These are phyloP conservation scores for Malassezia restricta DNA, from an alignment of 1,284 basidiomycete species.

Conservation along the genomic window DNA sequence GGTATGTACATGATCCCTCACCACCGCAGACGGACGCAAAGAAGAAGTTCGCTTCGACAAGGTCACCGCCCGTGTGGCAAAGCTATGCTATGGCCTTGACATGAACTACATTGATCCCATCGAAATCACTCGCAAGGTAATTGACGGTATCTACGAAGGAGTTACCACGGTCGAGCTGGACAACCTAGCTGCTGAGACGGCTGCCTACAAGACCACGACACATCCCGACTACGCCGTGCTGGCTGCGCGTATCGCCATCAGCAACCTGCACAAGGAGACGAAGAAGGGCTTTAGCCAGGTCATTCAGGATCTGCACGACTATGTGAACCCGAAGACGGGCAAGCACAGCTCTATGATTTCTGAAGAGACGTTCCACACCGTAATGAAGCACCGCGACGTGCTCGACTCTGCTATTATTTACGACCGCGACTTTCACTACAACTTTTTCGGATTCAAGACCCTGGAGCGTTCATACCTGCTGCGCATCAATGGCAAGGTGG, in stretches of 20 bases:
- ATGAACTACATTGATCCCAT: conserved; percentile 84
- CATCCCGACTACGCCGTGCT: conserved; percentile 97
- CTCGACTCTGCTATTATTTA: conserved; percentile 95
- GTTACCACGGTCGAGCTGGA: conserved; percentile 96
- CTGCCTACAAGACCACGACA: conserved; percentile 82
- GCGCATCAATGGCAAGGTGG: conserved; percentile 82
- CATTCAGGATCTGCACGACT: conserved; percentile 77
- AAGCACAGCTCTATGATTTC: conserved; percentile 77
- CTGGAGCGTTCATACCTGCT: conserved; percentile 95
- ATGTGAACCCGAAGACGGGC: conserved; percentile 89
- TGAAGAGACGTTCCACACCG: conserved; percentile 68
- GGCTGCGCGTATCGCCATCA: conserved; percentile 94
- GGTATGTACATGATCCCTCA: conserved; percentile 20
- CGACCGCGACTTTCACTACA: conserved; percentile 88
- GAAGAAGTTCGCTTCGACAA: conserved; percentile 45
- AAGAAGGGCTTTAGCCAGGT: conserved; percentile 92
- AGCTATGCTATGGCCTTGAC: conserved; percentile 95
- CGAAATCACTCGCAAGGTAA: conserved; percentile 57
- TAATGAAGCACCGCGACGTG: conserved; percentile 67
- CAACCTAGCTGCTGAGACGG: conserved; percentile 67
- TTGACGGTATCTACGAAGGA: conserved; percentile 84
- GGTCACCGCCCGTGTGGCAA: conserved; percentile 64
- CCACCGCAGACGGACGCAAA: conserved; percentile 36
- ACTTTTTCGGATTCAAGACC: conserved; percentile 92
- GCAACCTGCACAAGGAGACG: conserved; percentile 97